Base-by-base conservation (phyloP, 495 filamentous ascomycete species). In the Viridothelium virens region DNA sequence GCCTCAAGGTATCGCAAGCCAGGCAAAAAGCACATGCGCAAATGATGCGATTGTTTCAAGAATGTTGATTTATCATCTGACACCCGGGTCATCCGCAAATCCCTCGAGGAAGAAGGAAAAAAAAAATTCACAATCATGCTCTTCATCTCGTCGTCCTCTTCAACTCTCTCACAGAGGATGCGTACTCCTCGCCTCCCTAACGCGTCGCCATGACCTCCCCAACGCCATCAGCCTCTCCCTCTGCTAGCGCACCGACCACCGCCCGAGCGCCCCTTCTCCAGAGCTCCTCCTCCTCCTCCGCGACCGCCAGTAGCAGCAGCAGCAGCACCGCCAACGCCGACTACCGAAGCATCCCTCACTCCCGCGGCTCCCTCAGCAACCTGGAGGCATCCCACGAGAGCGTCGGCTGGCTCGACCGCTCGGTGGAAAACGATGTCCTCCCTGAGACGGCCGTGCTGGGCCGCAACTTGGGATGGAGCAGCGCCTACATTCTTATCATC, bases 401-500 rank as follows among this genome's bases (percentile, higher is more conserved):
- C 14, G 41, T 7, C 53, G 31, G 7, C 53, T 59, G 53, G 53
- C 39, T 46, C 67, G 25, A 56, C 31, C 74, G 76, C 11, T 73
- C 75, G 6, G 56, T 85, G 47, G 82, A 87, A 66, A 75, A 84
- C 68, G 80, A 87, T 72, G 82, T 87, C 38, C 76, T 87, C 14
- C 85, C 86, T 37, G 83, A 89, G 62, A 86, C 86, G 2, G 84
- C 87, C 0, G 79, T 80, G 0, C 73, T 83, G 48, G 87, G 88
- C 34, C 83, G 87, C 14, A 85, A 86, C 63, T 77, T 91, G 53
- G 81, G 77, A 68, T 89, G 87, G 87, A 78, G 78, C 61, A 86
- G 83, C 69, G 86, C 88, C 0, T 90, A 88, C 73, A 88, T 92
- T 53, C 77, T 91, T n/a, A 85, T 88, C 56, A 85, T 91, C 50